A percentile compares a stretch with the other conserved stretches of the same genome.
phyloP scores from a whole-genome alignment of 257 asterid species.

The Avicennia marina region DNA sequence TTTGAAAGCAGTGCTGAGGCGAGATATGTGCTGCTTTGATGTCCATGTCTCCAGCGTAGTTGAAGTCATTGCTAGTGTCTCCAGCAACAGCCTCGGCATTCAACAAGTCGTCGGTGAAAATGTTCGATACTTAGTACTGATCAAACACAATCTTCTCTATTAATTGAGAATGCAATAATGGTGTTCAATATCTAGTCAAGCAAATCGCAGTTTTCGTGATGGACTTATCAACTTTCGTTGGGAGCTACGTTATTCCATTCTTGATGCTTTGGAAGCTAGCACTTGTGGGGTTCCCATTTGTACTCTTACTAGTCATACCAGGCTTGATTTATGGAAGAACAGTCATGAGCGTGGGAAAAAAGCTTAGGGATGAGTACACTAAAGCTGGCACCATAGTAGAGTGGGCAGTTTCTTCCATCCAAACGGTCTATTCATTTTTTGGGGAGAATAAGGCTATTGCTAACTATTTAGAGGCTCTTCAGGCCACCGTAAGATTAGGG shows the following conservation, averaged over 20 bases:
- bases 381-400: constrained; percentile 38
- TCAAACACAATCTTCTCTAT: too few species aligned
- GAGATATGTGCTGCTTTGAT: constrained; percentile 43
- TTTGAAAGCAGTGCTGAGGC: constrained; percentile 39
- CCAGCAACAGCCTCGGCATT: constrained; percentile 34
- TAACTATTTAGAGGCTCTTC: constrained; percentile 28
- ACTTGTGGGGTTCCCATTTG: constrained; percentile 38
- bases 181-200: too few species aligned
- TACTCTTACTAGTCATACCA: constrained; percentile 24
- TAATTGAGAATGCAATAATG: too few species aligned
- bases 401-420: constrained; percentile 40
- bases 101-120: constrained; percentile 40
- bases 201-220: too few species aligned
- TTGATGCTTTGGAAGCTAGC: constrained; percentile 40
- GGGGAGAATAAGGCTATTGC: constrained; percentile 35
- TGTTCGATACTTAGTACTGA: constrained; percentile 17
- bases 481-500: constrained; percentile 31
- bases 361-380: constrained; percentile 34
- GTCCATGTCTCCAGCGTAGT: constrained; percentile 28
- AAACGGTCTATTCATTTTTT: constrained; percentile 38
- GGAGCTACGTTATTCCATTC: constrained; percentile 26
- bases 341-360: constrained; percentile 24
- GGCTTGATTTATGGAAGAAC: constrained; percentile 34
- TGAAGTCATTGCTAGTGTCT: constrained; percentile 32
- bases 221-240: too few species aligned